These are phyloP conservation scores for Orbilia oligospora DNA, from an alignment of 2,329 filamentous ascomycete genomes.

Conservation along the genomic window DNA sequence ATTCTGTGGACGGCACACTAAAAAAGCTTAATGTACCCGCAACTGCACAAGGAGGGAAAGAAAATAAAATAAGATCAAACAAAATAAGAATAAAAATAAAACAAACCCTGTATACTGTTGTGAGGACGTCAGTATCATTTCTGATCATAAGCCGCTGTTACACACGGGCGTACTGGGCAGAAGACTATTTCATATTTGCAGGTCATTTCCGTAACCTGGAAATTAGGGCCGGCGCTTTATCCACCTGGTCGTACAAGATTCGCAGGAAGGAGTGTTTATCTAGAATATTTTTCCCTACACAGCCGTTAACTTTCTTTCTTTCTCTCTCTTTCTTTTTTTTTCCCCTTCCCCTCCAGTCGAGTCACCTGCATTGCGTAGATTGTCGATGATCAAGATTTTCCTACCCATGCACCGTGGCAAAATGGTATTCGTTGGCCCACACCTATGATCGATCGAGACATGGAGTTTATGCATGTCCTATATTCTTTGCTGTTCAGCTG, in stretches of 20 bases:
- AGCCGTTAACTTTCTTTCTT: background rate
- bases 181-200: slow-evolving; percentile 11
- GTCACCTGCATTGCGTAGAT: background rate
- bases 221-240: slow-evolving; percentile 23
- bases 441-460: background rate
- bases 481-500: background rate
- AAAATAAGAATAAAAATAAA: too few species aligned
- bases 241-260: slow-evolving; percentile 44
- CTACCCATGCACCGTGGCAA: background rate
- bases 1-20: background rate
- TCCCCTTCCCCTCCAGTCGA: background rate
- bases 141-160: slow-evolving; percentile 46
- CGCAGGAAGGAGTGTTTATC: slow-evolving; percentile 31
- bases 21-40: background rate
- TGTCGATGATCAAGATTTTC: background rate
- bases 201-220: slow-evolving; percentile 46
- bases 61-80: too few species aligned
- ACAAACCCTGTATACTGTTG: too few species aligned
- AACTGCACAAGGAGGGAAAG: too few species aligned
- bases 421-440: background rate
- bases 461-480: slow-evolving; percentile 3
- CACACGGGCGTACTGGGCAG: slow-evolving; percentile 9
- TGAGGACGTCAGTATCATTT: background rate
- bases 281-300: background rate
- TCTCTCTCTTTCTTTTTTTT: background rate